Evolutionary conservation across 768 basidiomycete genomes (phyloP), one percentile per base, ranked within the genome.

Genomic region (Tulasnella calospora): DNA sequence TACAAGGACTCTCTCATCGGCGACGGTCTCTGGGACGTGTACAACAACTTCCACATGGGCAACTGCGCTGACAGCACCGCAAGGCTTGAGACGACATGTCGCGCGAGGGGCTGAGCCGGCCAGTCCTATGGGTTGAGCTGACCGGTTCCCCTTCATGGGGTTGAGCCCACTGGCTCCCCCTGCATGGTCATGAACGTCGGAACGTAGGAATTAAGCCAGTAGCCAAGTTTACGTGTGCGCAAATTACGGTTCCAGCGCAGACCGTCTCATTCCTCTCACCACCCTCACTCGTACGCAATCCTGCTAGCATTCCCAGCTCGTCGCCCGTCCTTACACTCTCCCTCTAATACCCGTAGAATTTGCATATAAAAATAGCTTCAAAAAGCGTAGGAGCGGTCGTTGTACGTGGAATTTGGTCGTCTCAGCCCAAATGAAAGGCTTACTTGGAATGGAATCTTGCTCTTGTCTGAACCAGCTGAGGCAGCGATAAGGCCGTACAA

Each of bases 41-140:
- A 95, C 89, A 96, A 98, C 88, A 91, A 98, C 85, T 94, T 95
- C 83, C 92, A 95, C 40, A 99, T 99, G 98, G 98, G 98, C 78
- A 94, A 94, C 88, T 99, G 97, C 84, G 97, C 90, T 81, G 98
- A 99, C 86, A 83, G 87, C 81, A 90, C 93, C 38, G 94, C 96
- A n/a, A n/a, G n/a, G n/a, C n/a, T n/a, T n/a, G n/a, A n/a, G n/a
- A n/a, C n/a, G n/a, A n/a, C n/a, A n/a, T n/a, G n/a, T n/a, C n/a
- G n/a, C n/a, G n/a, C n/a, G n/a, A n/a, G n/a, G n/a, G n/a, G n/a
- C n/a, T n/a, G n/a, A n/a, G n/a, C n/a, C n/a, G n/a, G n/a, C n/a
- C n/a, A n/a, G n/a, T n/a, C n/a, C n/a, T n/a, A n/a, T n/a, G n/a
- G n/a, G n/a, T n/a, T n/a, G n/a, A n/a, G n/a, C n/a, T n/a, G n/a